Base-by-base conservation (phyloP, 305 asterid species). In the Ilex paraguariensis region DNA sequence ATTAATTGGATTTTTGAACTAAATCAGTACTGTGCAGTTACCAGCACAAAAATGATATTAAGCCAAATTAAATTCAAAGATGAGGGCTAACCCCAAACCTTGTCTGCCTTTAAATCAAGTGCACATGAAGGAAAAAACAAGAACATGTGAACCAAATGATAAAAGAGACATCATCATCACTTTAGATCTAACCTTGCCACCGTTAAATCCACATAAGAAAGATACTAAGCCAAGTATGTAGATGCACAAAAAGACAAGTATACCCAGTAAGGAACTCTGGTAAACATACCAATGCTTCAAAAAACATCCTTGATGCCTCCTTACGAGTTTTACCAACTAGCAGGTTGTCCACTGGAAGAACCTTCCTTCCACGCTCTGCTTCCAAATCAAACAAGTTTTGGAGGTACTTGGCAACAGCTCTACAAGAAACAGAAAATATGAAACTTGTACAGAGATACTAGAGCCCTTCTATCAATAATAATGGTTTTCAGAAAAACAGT, bases 251-350 rank as follows among this genome's bases (percentile, higher is more conserved):
- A 54, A 15, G 14, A 36, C n/a, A 17, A n/a, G 28, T 30, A 58
- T 10, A 12, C 13, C 49, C 14, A 13, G 11, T 10, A 7, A 49
- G 53, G 11, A 49, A 49, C 53, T 49, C 11, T 49, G 16, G 3
- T 5, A n/a, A 49, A 44, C 82, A 6, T 87, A 92, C 98, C 98
- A 92, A 62, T 69, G 98, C 62, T 76, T 89, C 97, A 53, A 92
- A 92, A 68, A 89, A 92, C 96, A 92, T 82, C 74, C 98, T 82
- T 28, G 96, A 89, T 3, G 98, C 97, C 79, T 92, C 97, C 84
- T 92, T 92, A 71, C 96, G 87, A 1, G 96, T 73, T 90, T 92
- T 92, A n/a, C 96, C 91, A 61, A 59, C 65, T 70, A 92, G 80
- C 62, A 89, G 83, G 53, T 61, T 74, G 69, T 87, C 93, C 81